phyloP scores from a whole-genome alignment of 257 asterid species.

The Petrea volubilis region DNA sequence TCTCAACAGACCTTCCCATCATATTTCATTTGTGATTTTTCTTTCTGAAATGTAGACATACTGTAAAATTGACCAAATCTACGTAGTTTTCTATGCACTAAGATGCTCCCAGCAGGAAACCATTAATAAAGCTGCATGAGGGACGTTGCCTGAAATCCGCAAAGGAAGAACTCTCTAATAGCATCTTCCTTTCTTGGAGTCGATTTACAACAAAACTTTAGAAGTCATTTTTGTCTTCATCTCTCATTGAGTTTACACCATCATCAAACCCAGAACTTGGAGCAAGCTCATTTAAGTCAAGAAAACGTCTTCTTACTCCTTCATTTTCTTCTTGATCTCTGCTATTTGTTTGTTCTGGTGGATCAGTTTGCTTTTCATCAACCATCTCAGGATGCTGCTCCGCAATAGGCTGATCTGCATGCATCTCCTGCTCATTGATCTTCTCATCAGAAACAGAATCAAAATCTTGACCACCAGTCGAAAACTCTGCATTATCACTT shows the following conservation, averaged over 20 bases:
- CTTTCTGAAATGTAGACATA: slow-evolving; percentile 30
- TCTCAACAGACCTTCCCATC: slow-evolving; percentile 34
- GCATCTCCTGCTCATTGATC: slow-evolving; percentile 33
- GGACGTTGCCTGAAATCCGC: slow-evolving; percentile 39
- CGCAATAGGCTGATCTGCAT: slow-evolving; percentile 32
- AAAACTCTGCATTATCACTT: slow-evolving; percentile 51
- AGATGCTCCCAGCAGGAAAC: slow-evolving; percentile 47
- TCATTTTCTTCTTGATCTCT: slow-evolving; percentile 54
- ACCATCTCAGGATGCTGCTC: slow-evolving; percentile 41
- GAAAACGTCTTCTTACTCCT: slow-evolving; percentile 58
- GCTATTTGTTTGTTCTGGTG: slow-evolving; percentile 34
- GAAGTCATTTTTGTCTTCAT: slow-evolving; percentile 46
- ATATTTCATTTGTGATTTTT: slow-evolving; percentile 29
- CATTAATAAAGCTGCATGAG: slow-evolving; percentile 43
- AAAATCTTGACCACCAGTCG: slow-evolving; percentile 56
- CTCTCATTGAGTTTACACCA: slow-evolving; percentile 57
- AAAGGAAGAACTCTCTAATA: slow-evolving; percentile 41
- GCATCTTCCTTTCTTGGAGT: too few species aligned
- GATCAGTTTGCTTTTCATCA: slow-evolving; percentile 27
- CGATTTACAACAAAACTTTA: too few species aligned
- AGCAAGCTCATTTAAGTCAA: slow-evolving; percentile 90
- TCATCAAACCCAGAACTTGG: slow-evolving; percentile 89
- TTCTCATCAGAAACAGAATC: slow-evolving; percentile 53
- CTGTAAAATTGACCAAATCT: slow-evolving; percentile 59
- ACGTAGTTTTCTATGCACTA: slow-evolving; percentile 32